These are phyloP conservation scores for Teratosphaeria gauchensis DNA, from an alignment of 2,329 filamentous ascomycete species.

Conservation along the genomic window DNA sequence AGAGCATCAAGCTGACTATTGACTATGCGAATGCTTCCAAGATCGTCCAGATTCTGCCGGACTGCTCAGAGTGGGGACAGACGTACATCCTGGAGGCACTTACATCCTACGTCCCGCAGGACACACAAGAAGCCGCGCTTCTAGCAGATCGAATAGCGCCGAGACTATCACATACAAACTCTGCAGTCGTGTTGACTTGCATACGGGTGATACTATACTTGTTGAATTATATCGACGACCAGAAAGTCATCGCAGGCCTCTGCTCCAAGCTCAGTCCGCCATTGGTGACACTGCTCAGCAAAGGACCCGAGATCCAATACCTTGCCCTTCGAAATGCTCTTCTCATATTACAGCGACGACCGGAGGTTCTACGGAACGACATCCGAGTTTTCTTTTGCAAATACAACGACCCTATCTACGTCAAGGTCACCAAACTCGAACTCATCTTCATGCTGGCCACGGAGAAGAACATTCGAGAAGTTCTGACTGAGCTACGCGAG, in stretches of 20 bases:
- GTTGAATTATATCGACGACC: conserved; percentile 95
- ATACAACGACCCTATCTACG: conserved; percentile 98
- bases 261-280: conserved; percentile 92
- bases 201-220: conserved; percentile 94
- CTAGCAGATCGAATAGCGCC: conserved; percentile 90
- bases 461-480: conserved; percentile 90
- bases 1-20: conserved; percentile 95
- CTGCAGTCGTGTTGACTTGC: conserved; percentile 88
- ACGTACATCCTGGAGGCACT: conserved; percentile 96
- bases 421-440: conserved; percentile 97
- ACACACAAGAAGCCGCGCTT: conserved; percentile 75
- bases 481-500: conserved; percentile 86
- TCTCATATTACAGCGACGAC: conserved; percentile 82
- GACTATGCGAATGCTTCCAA: conserved; percentile 97
- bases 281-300: conserved; percentile 85
- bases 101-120: conserved; percentile 95
- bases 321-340: conserved; percentile 87
- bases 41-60: conserved; percentile 89
- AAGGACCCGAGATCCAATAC: conserved; percentile 97
- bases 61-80: conserved; percentile 99
- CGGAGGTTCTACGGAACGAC: conserved; percentile 89
- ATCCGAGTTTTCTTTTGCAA: conserved; percentile 99
- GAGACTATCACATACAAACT: conserved; percentile 94
- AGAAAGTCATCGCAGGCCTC: conserved; percentile 75
- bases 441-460: conserved; percentile 98